Conservation (phyloP, 805 yeast species). For the Zygoascus flipseniorum region DNA sequence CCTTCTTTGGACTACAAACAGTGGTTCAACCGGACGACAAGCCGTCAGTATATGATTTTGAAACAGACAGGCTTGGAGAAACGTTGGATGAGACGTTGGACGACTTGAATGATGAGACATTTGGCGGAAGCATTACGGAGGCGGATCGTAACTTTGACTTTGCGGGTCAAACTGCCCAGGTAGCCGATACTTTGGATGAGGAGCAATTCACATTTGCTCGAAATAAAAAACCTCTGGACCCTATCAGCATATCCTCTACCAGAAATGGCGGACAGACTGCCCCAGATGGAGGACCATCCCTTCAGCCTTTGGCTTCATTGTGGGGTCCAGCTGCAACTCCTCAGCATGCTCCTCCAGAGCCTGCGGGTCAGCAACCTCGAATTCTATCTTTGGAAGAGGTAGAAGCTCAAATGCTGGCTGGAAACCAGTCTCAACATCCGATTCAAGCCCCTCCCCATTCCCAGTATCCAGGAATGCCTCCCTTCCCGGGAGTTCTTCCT, state of each 20-base stretch:
- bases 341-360: slow-evolving; percentile 12
- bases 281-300: slow-evolving; percentile 23
- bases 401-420: slow-evolving; percentile 63
- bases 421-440: slow-evolving; percentile 29
- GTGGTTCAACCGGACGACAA: slow-evolving; percentile 20
- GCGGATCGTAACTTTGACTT: slow-evolving; percentile 62
- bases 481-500: not conserved
- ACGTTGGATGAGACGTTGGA: slow-evolving; percentile 57
- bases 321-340: slow-evolving; percentile 41
- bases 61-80: slow-evolving; percentile 71
- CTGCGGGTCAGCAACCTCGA: slow-evolving; percentile 26
- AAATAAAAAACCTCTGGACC: slow-evolving; percentile 10
- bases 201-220: slow-evolving; percentile 22
- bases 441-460: slow-evolving; percentile 9
- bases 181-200: slow-evolving; percentile 22
- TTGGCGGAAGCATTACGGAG: slow-evolving; percentile 43
- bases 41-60: slow-evolving; percentile 49
- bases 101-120: slow-evolving; percentile 72
- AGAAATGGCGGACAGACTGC: not conserved
- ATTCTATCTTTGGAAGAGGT: slow-evolving; percentile 73
- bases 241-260: not conserved
- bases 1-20: slow-evolving; percentile 60
- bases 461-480: slow-evolving; percentile 4
- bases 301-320: slow-evolving; percentile 65
- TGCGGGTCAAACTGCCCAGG: slow-evolving; percentile 33